Percentiles rank a stretch among this genome's conserved stretches.
These are phyloP conservation scores for Daedaleopsis sinensis DNA, from an alignment of 768 basidiomycete genomes.

Conservation along the genomic window DNA sequence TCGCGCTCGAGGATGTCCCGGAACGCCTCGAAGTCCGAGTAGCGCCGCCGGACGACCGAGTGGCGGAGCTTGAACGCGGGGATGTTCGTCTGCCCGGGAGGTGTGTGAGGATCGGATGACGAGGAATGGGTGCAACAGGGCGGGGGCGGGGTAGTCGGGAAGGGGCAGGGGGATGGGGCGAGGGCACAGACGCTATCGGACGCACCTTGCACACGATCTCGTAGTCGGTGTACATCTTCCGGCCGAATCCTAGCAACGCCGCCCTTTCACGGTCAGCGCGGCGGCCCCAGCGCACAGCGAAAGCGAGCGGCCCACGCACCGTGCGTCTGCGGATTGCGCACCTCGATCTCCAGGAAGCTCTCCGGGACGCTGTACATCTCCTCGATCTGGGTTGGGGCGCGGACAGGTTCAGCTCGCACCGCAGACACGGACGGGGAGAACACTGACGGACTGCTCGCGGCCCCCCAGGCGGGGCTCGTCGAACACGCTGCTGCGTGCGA, in stretches of 20 bases:
- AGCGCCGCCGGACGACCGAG: constrained; percentile 64
- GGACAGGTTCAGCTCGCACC: constrained; percentile 34
- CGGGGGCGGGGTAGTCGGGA: not conserved
- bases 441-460: constrained; percentile 43
- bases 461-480: constrained; percentile 40
- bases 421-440: constrained; percentile 1
- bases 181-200: constrained; percentile 3
- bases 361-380: constrained; percentile 99
- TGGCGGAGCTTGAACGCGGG: constrained; percentile 94
- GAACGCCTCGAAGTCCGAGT: constrained; percentile 83
- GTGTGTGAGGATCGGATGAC: not conserved
- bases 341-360: constrained; percentile 96
- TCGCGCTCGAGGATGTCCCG: constrained; percentile 97
- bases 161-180: not conserved
- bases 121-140: not conserved
- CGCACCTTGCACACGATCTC: constrained; percentile 95
- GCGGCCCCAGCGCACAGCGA: not conserved
- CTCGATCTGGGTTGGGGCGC: constrained; percentile 67
- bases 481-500: constrained; percentile 43
- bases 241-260: constrained; percentile 71
- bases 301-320: constrained; percentile 50
- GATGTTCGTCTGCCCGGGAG: constrained; percentile 81
- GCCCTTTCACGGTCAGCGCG: constrained; percentile 1
- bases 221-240: constrained; percentile 99
- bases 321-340: constrained; percentile 95